A percentile compares a stretch with the other conserved stretches of the same genome.
Conservation (phyloP, 2,329 filamentous ascomycete genomes). For the Tolypocladium tropicale region DNA sequence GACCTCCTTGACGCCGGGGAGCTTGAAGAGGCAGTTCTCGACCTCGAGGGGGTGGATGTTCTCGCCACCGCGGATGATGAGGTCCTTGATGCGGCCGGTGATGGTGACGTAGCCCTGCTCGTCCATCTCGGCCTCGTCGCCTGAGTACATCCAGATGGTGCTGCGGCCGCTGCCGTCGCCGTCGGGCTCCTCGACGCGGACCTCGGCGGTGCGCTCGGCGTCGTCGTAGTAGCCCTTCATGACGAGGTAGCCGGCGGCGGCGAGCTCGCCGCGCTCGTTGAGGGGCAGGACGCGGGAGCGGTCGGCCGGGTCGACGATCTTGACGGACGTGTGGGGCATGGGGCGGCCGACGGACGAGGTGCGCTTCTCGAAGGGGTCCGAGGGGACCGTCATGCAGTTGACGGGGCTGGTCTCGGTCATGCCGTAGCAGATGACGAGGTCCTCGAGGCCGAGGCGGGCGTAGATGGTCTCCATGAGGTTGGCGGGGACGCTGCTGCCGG, state of each 20-base stretch:
- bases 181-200: constrained; percentile 39
- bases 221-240: constrained; percentile 92
- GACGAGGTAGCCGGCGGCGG: constrained; percentile 72
- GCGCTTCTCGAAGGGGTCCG: constrained; percentile 63
- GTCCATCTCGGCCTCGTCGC: constrained; percentile 85
- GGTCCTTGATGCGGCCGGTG: constrained; percentile 85
- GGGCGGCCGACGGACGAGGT: constrained; percentile 68
- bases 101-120: constrained; percentile 75
- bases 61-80: constrained; percentile 91
- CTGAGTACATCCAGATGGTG: constrained; percentile 79
- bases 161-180: constrained; percentile 12
- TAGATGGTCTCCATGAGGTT: constrained; percentile 72
- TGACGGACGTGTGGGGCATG: constrained; percentile 68
- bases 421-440: constrained; percentile 89
- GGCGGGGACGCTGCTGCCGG: constrained; percentile 75
- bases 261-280: constrained; percentile 67
- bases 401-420: constrained; percentile 87
- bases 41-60: constrained; percentile 94
- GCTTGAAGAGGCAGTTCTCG: constrained; percentile 74
- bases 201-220: constrained; percentile 55
- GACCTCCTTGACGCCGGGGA: constrained; percentile 61
- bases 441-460: constrained; percentile 60
- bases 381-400: constrained; percentile 69
- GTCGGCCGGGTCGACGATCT: constrained; percentile 65
- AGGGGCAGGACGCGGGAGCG: constrained; percentile 48